These are phyloP conservation scores for Gaillardinia entomophila DNA, from an alignment of 805 yeast species.

Conservation along the genomic window DNA sequence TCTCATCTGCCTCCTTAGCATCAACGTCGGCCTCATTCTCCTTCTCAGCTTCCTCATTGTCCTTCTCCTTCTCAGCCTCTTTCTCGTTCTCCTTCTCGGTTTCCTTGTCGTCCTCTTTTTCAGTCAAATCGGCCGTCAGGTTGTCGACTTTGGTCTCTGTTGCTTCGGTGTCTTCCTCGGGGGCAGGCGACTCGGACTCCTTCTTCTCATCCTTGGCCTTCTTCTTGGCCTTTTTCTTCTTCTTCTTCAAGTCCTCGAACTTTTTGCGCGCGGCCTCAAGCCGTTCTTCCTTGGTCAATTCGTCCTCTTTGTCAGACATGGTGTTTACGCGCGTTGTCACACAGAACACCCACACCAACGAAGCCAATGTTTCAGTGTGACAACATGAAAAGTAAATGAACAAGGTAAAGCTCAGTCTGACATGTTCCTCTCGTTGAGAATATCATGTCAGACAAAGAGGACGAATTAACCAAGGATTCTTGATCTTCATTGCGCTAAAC, in stretches of 20 bases:
- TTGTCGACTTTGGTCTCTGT: constrained; percentile 6
- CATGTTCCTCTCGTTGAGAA: too few species aligned
- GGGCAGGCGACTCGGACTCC: constrained; percentile 4
- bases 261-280: constrained; percentile 71
- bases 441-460: too few species aligned
- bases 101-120: constrained; percentile 1
- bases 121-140: constrained; percentile 1
- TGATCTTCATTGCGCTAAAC: too few species aligned
- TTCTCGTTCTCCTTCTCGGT: not conserved
- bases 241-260: constrained; percentile 62
- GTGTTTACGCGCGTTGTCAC: too few species aligned
- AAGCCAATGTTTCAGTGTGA: too few species aligned
- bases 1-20: constrained; percentile 5
- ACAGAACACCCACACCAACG: too few species aligned
- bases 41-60: constrained; percentile 4
- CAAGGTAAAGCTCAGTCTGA: too few species aligned
- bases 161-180: constrained; percentile 6
- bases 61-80: not conserved
- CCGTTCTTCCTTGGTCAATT: constrained; percentile 49
- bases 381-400: too few species aligned
- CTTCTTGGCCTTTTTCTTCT: constrained; percentile 48
- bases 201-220: constrained; percentile 43
- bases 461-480: too few species aligned
- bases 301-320: constrained; percentile 12
- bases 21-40: constrained; percentile 5